Base-by-base conservation (phyloP, 1,284 basidiomycete genomes). In the Ceratobasidium sp. region DNA sequence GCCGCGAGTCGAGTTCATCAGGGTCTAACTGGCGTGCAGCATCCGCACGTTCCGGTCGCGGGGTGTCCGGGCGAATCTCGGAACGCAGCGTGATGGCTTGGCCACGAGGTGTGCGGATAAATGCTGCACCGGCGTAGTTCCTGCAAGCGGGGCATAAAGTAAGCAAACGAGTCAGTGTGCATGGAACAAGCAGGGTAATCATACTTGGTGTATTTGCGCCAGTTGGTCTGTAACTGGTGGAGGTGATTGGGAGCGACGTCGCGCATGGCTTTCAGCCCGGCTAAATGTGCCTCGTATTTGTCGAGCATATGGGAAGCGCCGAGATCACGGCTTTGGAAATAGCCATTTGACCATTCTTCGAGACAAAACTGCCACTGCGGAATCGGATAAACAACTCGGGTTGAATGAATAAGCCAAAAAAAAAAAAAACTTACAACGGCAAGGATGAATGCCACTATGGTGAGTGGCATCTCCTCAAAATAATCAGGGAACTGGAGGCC, bases 221-320 rank as follows among this genome's bases (percentile, higher is more conserved):
- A 54, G 20, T 54, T 27, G 52, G 18, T 27, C 12, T 54, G 52
- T 14, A 54, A 54, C 5, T 14, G 3, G 12, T 54, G 4, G 5
- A 54, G 52, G 23, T 14, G 52, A 18, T 27, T 14, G 18, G 52
- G 52, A 18, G 52, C 52, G 12, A 54, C 12, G 52, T 18, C 52
- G 12, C 52, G 52, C n/a, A 65, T 7, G 4, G 52, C 46, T 18
- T 65, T 64, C 35, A 75, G 48, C 20, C 60, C 71, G 0, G 46
- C 71, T 16, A 75, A 23, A 27, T 75, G 71, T 27, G 59, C 46
- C 23, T 75, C 35, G 33, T 75, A 75, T 30, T 75, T 75, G 41
- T 75, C 60, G 0, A 33, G 46, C 71, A 75, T 75, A 2, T 62
- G 7, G 1, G 46, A 46, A 20, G 60, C 48, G 1, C 60, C 59